These are phyloP conservation scores for Globisporangium ultimum DNA, from an alignment of 352 stramenopile species.

Conservation along the genomic window DNA sequence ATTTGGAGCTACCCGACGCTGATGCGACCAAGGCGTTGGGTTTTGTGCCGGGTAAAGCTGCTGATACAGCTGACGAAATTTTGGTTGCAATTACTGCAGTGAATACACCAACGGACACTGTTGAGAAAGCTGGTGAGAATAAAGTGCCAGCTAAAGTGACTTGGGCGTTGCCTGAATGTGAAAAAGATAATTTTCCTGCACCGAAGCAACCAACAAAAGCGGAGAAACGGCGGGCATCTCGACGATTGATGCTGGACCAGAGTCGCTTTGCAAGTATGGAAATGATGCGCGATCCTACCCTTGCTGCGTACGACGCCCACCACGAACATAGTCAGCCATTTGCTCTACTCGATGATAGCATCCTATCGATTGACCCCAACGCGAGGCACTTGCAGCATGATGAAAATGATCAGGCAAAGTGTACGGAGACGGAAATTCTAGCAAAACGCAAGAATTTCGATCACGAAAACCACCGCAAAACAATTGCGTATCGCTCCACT, in stretches of 20 bases:
- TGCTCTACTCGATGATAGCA: slow-evolving; percentile 44
- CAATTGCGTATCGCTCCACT: slow-evolving; percentile 50
- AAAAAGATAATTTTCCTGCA: background rate
- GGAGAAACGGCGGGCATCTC: slow-evolving; percentile 24
- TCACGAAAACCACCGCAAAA: slow-evolving; percentile 59
- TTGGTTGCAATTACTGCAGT: too few species aligned
- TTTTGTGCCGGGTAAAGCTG: too few species aligned
- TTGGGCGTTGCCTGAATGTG: slow-evolving; percentile 3
- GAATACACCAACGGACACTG: background rate
- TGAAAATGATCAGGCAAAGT: slow-evolving; percentile 31
- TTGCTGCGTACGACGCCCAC: slow-evolving; percentile 54
- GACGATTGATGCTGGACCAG: slow-evolving; percentile 23
- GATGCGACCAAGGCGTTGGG: too few species aligned
- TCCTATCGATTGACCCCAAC: slow-evolving; percentile 48
- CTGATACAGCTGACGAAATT: too few species aligned
- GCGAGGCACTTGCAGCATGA: slow-evolving; percentile 45
- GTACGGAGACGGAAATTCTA: slow-evolving; percentile 31
- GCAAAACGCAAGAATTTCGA: slow-evolving; percentile 62
- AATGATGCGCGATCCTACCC: slow-evolving; percentile 31
- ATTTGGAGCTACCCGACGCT: too few species aligned
- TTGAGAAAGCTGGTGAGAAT: background rate
- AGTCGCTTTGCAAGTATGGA: slow-evolving; percentile 22
- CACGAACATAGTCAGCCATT: slow-evolving; percentile 50
- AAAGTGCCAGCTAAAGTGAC: slow-evolving; percentile 1
- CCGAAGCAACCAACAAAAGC: slow-evolving; percentile 17